Base-by-base conservation (phyloP, 805 yeast genomes). In the Starmerella bombicola region DNA sequence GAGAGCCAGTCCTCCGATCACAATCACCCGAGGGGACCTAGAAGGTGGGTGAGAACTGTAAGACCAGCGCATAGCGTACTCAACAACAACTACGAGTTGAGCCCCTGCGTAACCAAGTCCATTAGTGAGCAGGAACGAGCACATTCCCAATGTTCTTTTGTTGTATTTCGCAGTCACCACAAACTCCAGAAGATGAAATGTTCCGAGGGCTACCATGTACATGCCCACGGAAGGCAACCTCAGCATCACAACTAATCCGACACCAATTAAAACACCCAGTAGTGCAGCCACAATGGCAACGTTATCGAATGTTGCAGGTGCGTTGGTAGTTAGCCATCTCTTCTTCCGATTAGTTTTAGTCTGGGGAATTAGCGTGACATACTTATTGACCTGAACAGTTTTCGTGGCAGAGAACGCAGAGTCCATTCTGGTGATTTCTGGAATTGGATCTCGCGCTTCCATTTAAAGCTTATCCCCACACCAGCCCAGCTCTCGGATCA, bases 121-220 rank as follows among this genome's bases (percentile, higher is more conserved):
- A 52, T 80, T 80, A 42, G 71, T 69, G 35, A 80, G 57, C 36
- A 80, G 62, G 52, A 74, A 81, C 0, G 86, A 84, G 50, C 80
- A 84, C 41, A 69, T 69, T 31, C 74, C 76, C 1, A 78, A 79
- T 53, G 77, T 75, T 3, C 65, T 58, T 3, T 76, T 67, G 54
- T 88, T 85, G 61, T 67, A 84, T 38, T 65, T 62, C 0, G 94
- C 85, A 0, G 98, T 91, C 30, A 76, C 70, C 53, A 70, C 73
- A 57, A 78, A 91, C 61, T 91, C 98, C 17, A 82, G 56, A 51
- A 81, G 71, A 57, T 91, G 97, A 61, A 88, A 91, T 0, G 68
- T 21, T 3, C 78, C 58, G 8, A 81, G 55, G 1, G 71, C 57
- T 9, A 68, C 57, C 8, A 79, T 43, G 56, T 80, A 84, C 0